Evolutionary conservation across 192 early-diverging fungal species (phyloP).

Genomic region (Pilaira anomala): DNA sequence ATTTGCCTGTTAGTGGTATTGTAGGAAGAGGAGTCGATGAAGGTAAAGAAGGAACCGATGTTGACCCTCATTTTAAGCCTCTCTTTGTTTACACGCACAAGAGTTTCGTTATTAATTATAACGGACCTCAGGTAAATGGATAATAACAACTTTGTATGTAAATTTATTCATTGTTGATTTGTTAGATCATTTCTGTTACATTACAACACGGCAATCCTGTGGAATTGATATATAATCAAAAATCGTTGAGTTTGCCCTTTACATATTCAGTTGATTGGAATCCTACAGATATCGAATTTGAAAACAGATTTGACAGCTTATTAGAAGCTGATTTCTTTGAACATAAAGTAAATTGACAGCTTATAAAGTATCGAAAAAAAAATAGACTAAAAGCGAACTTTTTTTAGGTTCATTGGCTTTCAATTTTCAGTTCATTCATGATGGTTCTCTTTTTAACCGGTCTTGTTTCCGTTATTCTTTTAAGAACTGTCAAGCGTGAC

Average conservation of each 20-base stretch:
- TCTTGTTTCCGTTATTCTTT: constrained; percentile 71
- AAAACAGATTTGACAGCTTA: constrained; percentile 60
- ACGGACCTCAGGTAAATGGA: constrained; percentile 52
- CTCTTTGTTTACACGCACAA: constrained; percentile 61
- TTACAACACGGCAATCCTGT: constrained; percentile 40
- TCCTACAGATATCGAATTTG: constrained; percentile 50
- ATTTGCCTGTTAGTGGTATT: constrained; percentile 54
- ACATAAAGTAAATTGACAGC: constrained; percentile 56
- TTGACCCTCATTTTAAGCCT: constrained; percentile 9
- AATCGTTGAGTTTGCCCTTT: constrained; percentile 51
- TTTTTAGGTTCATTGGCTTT: constrained; percentile 76
- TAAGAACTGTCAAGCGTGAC: constrained; percentile 70
- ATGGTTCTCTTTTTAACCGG: constrained; percentile 77
- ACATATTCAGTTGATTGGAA: constrained; percentile 72
- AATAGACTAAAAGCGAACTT: background rate
- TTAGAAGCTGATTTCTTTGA: constrained; percentile 77
- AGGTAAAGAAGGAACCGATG: background rate
- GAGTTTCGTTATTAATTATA: constrained; percentile 59
- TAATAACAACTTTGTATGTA: background rate
- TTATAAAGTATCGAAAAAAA: background rate
- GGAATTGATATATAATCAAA: constrained; percentile 21
- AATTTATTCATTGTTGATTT: background rate
- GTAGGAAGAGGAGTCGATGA: constrained; percentile 45
- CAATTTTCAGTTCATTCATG: constrained; percentile 78
- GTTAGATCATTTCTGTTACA: constrained; percentile 52